Evolutionary conservation across 208 protist genomes (phyloP).

Genomic region (Endotrypanum monterogeii): DNA sequence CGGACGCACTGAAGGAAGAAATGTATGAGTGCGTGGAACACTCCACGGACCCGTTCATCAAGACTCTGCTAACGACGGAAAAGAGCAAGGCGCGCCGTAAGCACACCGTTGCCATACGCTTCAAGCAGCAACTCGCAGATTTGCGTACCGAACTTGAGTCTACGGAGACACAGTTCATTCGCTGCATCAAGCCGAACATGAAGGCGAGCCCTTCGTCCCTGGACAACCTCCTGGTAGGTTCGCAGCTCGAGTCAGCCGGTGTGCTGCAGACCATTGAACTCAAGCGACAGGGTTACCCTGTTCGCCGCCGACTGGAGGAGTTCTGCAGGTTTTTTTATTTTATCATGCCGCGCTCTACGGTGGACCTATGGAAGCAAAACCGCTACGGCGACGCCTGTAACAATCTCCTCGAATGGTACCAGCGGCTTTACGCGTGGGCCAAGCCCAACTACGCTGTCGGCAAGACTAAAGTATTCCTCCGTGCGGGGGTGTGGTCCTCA

Average conservation of each 20-base stretch:
- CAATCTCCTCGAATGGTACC: constrained; percentile 59
- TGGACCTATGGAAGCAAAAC: constrained; percentile 38
- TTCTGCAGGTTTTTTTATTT: constrained; percentile 86
- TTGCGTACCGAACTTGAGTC: constrained; percentile 81
- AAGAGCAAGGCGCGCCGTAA: constrained; percentile 47
- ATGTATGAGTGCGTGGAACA: constrained; percentile 53
- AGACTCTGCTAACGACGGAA: constrained; percentile 54
- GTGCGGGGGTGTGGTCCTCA: constrained; percentile 80
- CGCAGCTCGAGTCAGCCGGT: constrained; percentile 90
- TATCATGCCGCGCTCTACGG: constrained; percentile 56
- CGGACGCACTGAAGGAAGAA: constrained; percentile 86
- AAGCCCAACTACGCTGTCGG: constrained; percentile 81
- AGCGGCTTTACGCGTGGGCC: constrained; percentile 62
- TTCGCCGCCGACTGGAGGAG: constrained; percentile 71
- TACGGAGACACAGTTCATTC: constrained; percentile 93
- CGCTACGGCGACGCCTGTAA: constrained; percentile 47
- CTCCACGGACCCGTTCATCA: constrained; percentile 66
- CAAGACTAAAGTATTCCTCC: constrained; percentile 88
- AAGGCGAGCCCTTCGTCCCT: constrained; percentile 58
- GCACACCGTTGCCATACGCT: constrained; percentile 83
- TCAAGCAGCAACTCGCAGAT: constrained; percentile 75
- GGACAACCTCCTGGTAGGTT: constrained; percentile 77
- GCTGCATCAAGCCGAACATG: constrained; percentile 94
- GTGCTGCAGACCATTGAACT: constrained; percentile 92
- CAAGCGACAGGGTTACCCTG: constrained; percentile 90